phyloP scores from a whole-genome alignment of 495 filamentous ascomycete species.

The Penicillium flavigenum region DNA sequence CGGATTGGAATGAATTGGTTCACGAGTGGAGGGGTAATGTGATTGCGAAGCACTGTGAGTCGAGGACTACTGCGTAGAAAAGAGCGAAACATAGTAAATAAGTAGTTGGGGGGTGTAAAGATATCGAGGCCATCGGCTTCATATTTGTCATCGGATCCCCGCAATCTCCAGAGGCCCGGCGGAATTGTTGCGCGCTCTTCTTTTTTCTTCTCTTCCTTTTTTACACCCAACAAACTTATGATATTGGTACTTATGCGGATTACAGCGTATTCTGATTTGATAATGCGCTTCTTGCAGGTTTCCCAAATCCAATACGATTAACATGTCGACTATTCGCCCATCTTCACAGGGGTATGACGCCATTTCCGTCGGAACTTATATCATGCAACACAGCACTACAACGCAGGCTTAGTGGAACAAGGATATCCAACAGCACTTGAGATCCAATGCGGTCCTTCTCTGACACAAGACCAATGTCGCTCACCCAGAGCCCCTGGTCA shows the following conservation, averaged over 20 bases:
- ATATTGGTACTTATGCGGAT: background rate
- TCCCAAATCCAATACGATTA: background rate
- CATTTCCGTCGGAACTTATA: background rate
- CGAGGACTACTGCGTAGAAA: slow-evolving; percentile 20
- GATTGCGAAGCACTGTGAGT: slow-evolving; percentile 26
- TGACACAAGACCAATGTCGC: background rate
- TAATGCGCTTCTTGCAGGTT: background rate
- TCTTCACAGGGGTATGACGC: background rate
- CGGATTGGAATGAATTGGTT: slow-evolving; percentile 11
- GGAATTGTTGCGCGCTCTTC: slow-evolving; percentile 2
- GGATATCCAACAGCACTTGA: background rate
- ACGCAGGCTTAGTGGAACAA: background rate
- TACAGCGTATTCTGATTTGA: background rate
- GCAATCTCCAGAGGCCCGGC: background rate
- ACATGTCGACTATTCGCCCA: background rate
- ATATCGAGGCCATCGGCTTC: background rate
- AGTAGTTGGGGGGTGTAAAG: background rate
- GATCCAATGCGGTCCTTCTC: background rate
- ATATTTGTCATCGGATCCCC: slow-evolving; percentile 7
- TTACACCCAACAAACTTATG: background rate
- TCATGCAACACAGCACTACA: background rate
- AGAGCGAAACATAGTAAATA: slow-evolving; percentile 18
- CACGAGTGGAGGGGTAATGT: slow-evolving; percentile 8
- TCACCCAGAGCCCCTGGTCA: background rate
- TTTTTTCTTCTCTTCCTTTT: background rate